Evolutionary conservation across 179 eudicot genomes (phyloP).

Genomic region (Sideroxylon spinosum): DNA sequence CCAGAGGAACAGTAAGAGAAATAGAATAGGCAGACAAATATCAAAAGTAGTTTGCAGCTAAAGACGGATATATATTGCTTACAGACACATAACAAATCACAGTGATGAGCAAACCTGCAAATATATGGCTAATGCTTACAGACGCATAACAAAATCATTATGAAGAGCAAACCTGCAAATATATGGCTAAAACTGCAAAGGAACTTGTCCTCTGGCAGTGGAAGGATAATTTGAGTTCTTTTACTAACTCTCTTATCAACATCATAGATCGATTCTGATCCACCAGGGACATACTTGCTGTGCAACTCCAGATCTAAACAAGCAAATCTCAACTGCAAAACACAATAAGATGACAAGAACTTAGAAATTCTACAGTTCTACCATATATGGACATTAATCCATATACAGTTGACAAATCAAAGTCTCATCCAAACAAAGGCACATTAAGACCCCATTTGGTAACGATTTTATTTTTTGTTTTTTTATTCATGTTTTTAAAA

Average conservation of each 20-base stretch:
- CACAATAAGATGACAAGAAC: conserved; percentile 17
- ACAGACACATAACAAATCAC: too few species aligned
- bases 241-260: conserved; percentile 72
- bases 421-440: too few species aligned
- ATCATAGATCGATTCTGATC: conserved; percentile 78
- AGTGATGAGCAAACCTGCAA: conserved; percentile 61
- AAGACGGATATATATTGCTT: neutral
- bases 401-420: neutral
- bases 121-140: conserved; percentile 65
- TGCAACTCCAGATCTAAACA: conserved; percentile 89
- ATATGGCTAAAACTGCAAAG: conserved; percentile 95
- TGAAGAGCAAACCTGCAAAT: conserved; percentile 66
- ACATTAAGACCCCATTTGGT: too few species aligned
- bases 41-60: conserved; percentile 1
- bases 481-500: too few species aligned
- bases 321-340: conserved; percentile 68
- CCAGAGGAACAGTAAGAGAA: conserved; percentile 1
- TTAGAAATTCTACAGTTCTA: neutral
- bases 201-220: conserved; percentile 84
- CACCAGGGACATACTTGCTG: conserved; percentile 69
- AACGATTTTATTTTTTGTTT: too few species aligned
- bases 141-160: too few species aligned
- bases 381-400: too few species aligned
- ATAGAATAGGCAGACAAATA: neutral
- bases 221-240: conserved; percentile 79